phyloP scores from a whole-genome alignment of 352 stramenopile genomes.

The Phytophthora pisi region DNA sequence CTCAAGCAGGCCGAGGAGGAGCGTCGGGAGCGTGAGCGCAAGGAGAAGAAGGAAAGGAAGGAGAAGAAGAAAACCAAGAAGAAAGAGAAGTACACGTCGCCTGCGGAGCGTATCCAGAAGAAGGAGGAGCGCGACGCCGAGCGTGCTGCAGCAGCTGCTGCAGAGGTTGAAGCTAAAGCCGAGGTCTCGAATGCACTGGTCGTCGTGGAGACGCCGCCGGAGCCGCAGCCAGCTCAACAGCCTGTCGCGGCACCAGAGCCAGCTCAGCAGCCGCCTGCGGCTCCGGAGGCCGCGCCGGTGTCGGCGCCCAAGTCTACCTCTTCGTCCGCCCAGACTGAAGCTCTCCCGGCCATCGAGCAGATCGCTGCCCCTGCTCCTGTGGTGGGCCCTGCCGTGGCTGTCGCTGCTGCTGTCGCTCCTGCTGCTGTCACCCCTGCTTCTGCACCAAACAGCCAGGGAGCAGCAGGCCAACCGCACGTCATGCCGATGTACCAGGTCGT shows the following conservation, averaged over 20 bases:
- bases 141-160: constrained; percentile 17
- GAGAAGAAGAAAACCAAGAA: constrained; percentile 59
- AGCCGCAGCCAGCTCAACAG: constrained; percentile 19
- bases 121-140: constrained; percentile 41
- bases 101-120: constrained; percentile 58
- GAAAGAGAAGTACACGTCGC: constrained; percentile 66
- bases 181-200: constrained; percentile 59
- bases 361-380: constrained; percentile 8
- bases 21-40: constrained; percentile 38
- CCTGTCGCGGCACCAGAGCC: constrained; percentile 5
- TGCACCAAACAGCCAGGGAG: constrained; percentile 4
- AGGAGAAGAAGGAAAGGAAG: constrained; percentile 44
- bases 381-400: constrained; percentile 1
- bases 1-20: constrained; percentile 51
- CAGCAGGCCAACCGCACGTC: constrained; percentile 11
- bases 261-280: neutral
- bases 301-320: constrained; percentile 2
- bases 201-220: constrained; percentile 42
- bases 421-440: neutral
- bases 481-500: constrained; percentile 37
- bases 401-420: constrained; percentile 1
- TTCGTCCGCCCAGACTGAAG: constrained; percentile 14
- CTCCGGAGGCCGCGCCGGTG: constrained; percentile 6
- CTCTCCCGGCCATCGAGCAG: neutral
- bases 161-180: neutral